Conservation (phyloP, 805 yeast genomes). For the Teunomyces tritomae region DNA sequence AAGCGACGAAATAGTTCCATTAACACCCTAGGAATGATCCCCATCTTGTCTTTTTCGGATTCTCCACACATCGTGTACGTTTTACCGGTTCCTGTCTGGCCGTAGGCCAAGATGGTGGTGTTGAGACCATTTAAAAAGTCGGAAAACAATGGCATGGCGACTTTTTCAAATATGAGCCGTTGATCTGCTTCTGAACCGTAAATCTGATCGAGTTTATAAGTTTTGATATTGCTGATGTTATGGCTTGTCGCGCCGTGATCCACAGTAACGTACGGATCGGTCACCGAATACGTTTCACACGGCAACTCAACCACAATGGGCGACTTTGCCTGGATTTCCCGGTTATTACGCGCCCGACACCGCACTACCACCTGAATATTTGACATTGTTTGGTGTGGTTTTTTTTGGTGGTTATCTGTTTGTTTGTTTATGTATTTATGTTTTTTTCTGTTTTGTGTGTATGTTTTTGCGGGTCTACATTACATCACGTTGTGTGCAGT, state of each 20-base stretch:
- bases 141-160: conserved; percentile 68
- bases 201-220: conserved; percentile 74
- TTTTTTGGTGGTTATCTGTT: not conserved
- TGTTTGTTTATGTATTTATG: conserved; percentile 2
- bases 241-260: conserved; percentile 8
- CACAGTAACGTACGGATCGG: conserved; percentile 20
- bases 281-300: conserved; percentile 21
- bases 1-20: conserved; percentile 51
- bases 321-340: conserved; percentile 43
- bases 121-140: conserved; percentile 63
- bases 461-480: too few relatives aligned
- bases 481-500: not conserved
- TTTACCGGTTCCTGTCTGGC: conserved; percentile 89
- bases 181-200: conserved; percentile 85
- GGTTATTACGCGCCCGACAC: conserved; percentile 49
- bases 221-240: conserved; percentile 34
- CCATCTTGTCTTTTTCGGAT: conserved; percentile 38
- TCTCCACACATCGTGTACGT: conserved; percentile 69
- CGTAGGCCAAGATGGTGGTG: conserved; percentile 76
- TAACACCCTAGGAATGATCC: conserved; percentile 56
- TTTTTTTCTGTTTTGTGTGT: not conserved
- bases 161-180: conserved; percentile 57
- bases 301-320: conserved; percentile 49
- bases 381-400: conserved; percentile 18
- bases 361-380: conserved; percentile 54